These are phyloP conservation scores for Pestalotiopsis sp. DNA, from an alignment of 2,329 filamentous ascomycete genomes.

Conservation along the genomic window DNA sequence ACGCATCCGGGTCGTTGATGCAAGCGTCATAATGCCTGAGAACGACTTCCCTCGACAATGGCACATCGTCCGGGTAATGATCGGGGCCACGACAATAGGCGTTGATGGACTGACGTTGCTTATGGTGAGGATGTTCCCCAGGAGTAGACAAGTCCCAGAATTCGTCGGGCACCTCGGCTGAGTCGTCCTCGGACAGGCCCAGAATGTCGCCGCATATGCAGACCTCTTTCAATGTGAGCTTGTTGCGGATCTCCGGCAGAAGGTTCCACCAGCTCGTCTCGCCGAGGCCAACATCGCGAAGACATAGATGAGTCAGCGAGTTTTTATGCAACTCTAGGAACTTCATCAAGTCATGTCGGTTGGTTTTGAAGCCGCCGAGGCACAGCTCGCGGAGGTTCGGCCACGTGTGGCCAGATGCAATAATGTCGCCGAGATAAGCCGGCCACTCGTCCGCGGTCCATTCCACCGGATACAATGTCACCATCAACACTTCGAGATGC, in stretches of 20 bases:
- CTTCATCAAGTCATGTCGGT: slow-evolving; percentile 25
- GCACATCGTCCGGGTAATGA: not conserved
- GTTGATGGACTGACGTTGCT: slow-evolving; percentile 1
- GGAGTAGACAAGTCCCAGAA: not conserved
- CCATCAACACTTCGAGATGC: slow-evolving; percentile 20
- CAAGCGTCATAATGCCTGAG: not conserved
- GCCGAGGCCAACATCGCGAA: slow-evolving; percentile 22
- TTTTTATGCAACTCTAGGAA: slow-evolving; percentile 24
- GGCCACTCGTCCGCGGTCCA: slow-evolving; percentile 15
- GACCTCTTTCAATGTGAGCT: slow-evolving; percentile 21
- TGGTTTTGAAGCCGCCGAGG: slow-evolving; percentile 22
- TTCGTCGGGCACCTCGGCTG: slow-evolving; percentile 3
- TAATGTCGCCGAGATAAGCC: slow-evolving; percentile 21
- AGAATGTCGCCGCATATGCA: slow-evolving; percentile 27
- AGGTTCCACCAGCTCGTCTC: slow-evolving; percentile 27
- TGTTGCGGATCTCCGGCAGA: slow-evolving; percentile 25
- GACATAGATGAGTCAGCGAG: slow-evolving; percentile 24
- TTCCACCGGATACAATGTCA: slow-evolving; percentile 19
- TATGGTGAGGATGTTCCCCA: not conserved
- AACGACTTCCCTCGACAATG: not conserved
- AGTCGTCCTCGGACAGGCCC: slow-evolving; percentile 15
- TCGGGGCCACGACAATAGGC: slow-evolving; percentile 1
- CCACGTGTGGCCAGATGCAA: slow-evolving; percentile 27
- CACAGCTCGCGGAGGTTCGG: slow-evolving; percentile 21
- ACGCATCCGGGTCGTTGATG: not conserved